Base-by-base conservation (phyloP, 176 grass and related monocot species). In the Triticum aestivum region DNA sequence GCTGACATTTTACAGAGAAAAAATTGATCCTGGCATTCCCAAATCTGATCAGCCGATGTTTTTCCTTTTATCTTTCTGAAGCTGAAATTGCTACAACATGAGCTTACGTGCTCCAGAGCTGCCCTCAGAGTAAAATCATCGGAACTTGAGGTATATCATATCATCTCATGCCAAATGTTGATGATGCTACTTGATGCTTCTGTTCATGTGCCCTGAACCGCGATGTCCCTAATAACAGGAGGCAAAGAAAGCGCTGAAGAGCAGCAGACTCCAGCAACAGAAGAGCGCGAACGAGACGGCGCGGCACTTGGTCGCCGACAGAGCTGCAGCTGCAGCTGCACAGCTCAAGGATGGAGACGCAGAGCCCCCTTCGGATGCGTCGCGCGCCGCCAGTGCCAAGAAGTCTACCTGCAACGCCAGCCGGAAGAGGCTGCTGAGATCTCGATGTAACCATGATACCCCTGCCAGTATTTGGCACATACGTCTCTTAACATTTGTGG, bases 11-110 rank as follows among this genome's bases (percentile, higher is more conserved):
- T 59, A 2, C 3, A 21, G 54, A 59, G 54, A 59, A 20, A 59
- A 59, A 3, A 1, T 59, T 59, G 18, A 59, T 59, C 54, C 21
- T 59, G 54, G 0, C 15, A 54, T 54, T 54, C 51, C 1, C 51
- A 54, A 27, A 75, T 74, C 81, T 85, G 38, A 87, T 86, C 79
- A 58, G 47, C 18, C 1, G 11, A 5, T 39, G 9, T 4, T 73
- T 70, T 23, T 76, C 23, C 26, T 71, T 6, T 9, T 75, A 21
- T 59, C 18, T 21, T 77, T 33, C 21, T 92, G 69, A 56, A 92
- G 93, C 65, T 92, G 30, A 92, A 92, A 84, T 52, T 11, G 4
- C 45, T 86, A 71, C 90, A 90, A 59, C 93, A 95, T 30, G 88
- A 92, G 35, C 88, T 95, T 21, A 72, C 56, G 7, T 92, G 88